Conservation (phyloP, 176 grass and related monocot species). For the Microstegium vimineum region DNA sequence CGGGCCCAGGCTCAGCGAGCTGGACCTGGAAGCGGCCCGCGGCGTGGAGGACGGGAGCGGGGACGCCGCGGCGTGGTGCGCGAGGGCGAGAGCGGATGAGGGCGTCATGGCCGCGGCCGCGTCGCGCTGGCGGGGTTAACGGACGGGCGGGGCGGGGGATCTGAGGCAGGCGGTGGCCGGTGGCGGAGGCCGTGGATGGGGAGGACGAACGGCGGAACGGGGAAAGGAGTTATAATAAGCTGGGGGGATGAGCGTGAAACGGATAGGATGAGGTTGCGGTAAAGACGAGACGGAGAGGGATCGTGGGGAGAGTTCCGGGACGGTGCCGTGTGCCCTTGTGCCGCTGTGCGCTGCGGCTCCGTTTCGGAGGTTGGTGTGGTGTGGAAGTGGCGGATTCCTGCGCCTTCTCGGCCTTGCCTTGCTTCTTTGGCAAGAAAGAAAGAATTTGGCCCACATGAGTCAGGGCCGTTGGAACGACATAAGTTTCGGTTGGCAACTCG, state of each 20-base stretch:
- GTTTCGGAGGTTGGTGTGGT: background rate
- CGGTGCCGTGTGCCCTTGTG: no score
- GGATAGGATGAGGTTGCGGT: constrained; percentile 28
- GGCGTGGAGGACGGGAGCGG: constrained; percentile 22
- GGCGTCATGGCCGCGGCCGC: constrained; percentile 29
- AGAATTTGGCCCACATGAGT: constrained; percentile 16
- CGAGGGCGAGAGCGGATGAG: constrained; percentile 22
- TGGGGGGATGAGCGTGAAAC: constrained; percentile 1
- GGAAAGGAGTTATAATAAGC: background rate
- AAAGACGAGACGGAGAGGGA: background rate
- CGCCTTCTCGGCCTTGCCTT: background rate
- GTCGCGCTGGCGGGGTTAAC: background rate
- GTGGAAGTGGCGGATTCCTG: background rate
- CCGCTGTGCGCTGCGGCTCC: background rate
- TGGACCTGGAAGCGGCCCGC: background rate
- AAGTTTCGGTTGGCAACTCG: background rate
- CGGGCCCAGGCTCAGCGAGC: background rate
- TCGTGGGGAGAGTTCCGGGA: background rate
- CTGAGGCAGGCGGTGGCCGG: background rate
- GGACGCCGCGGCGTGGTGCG: constrained; percentile 17
- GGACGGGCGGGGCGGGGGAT: background rate
- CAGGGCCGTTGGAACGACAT: background rate
- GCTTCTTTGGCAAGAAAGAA: constrained; percentile 38
- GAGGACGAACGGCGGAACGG: background rate
- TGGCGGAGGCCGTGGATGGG: background rate